Base-by-base conservation (phyloP, 768 basidiomycete genomes). In the Coprinopsis cinerea region DNA sequence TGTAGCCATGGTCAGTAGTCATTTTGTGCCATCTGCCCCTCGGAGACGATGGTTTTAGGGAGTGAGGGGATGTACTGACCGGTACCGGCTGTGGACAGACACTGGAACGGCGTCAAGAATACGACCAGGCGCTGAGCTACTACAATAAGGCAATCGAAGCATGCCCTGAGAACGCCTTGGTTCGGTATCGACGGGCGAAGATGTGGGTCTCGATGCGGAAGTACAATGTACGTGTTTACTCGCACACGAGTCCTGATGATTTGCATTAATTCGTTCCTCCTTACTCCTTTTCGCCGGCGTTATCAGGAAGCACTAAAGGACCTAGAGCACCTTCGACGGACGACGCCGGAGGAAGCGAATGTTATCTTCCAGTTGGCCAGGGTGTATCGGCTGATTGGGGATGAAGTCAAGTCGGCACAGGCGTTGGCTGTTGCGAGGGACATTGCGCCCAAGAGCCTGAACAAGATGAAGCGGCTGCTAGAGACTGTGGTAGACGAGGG, bases 281-380 rank as follows among this genome's bases (percentile, higher is more conserved):
- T 43, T 28, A 46, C 27, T 49, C 48, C 62, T 61, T 58, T 51
- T 54, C 49, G 9, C 37, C 26, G 39, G 37, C 39, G 43, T 54
- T 44, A 48, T 55, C 70, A 96, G 93, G 73, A 74, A 36, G 94
- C 95, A 17, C 77, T 92, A 37, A 65, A 76, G 53, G 90, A 93
- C 64, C 76, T 98, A 62, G 83, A 92, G 67, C 71, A 74, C 53
- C 78, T 99, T 46, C 78, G 84, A 57, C 82, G 81, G 63, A 72
- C 81, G 54, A 89, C 93, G 28, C 95, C 95, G 5, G 91, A 93
- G 61, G 96, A 99, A 72, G 87, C 93, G 47, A 97, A 97, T 69
- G 89, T 98, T 49, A 82, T 94, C 52, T 96, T 96, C 79, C 85
- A 97, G 67, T 81, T 99, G 15, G 96, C 93, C 23, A 88, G 87